Evolutionary conservation across 1,284 basidiomycete genomes (phyloP).

Genomic region (Ceratobasidium sp.): DNA sequence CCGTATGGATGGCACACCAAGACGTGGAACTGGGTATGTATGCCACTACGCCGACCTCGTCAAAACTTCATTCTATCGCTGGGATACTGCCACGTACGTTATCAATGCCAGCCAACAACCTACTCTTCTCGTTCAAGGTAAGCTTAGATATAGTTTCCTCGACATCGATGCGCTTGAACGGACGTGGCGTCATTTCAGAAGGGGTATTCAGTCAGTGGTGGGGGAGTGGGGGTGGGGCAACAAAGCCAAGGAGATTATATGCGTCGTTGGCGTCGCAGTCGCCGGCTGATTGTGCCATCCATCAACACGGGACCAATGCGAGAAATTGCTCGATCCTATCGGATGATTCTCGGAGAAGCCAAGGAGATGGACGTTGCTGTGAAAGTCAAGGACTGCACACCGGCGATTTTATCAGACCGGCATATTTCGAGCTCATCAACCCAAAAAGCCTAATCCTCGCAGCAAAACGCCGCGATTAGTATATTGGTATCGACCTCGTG

Average conservation of each 20-base stretch:
- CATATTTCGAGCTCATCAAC: slow-evolving; percentile 17
- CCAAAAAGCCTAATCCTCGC: slow-evolving; percentile 14
- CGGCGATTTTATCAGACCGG: slow-evolving; percentile 14
- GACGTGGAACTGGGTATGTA: slow-evolving; percentile 42
- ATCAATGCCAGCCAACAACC: slow-evolving; percentile 48
- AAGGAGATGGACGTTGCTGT: neutral
- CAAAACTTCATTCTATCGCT: neutral
- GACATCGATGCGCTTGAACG: slow-evolving; percentile 45
- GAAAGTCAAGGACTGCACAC: neutral
- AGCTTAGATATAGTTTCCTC: slow-evolving; percentile 47
- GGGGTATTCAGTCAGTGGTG: neutral
- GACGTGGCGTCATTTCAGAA: slow-evolving; percentile 36
- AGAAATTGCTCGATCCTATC: slow-evolving; percentile 15
- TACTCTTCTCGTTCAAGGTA: slow-evolving; percentile 47
- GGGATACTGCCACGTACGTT: slow-evolving; percentile 35
- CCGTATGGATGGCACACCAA: slow-evolving; percentile 40
- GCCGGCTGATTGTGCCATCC: slow-evolving; percentile 36
- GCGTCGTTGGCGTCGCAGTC: neutral
- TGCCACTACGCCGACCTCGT: slow-evolving; percentile 30
- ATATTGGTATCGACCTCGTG: neutral
- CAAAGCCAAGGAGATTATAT: neutral
- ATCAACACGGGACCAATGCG: slow-evolving; percentile 26
- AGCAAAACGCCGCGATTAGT: slow-evolving; percentile 15
- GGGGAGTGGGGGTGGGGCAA: neutral
- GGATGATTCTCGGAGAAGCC: slow-evolving; percentile 37